Conservation (phyloP, 768 basidiomycete species). For the Boletus rufocinnamomeus region DNA sequence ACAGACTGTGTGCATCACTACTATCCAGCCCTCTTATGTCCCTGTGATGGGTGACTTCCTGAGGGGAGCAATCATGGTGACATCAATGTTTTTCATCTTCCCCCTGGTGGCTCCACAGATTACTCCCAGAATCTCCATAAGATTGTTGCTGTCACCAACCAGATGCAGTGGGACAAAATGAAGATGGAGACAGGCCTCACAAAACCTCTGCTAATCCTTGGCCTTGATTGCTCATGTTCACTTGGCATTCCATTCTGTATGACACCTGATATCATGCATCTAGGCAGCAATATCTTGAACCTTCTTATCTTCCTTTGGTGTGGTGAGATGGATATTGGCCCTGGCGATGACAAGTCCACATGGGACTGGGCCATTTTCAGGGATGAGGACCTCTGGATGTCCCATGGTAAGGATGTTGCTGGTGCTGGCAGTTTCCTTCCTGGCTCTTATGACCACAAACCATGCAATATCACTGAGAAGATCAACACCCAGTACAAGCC, state of each 20-base stretch:
- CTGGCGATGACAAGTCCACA: too few species aligned
- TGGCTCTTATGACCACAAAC: too few species aligned
- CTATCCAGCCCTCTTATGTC: not conserved
- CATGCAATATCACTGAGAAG: too few species aligned
- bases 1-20: not conserved
- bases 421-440: too few species aligned
- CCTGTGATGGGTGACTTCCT: not conserved
- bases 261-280: not conserved
- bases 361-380: too few species aligned
- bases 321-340: too few species aligned
- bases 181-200: not conserved
- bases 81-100: not conserved
- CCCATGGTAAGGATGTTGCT: too few species aligned
- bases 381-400: too few species aligned
- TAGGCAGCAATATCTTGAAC: too few species aligned
- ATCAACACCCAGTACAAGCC: too few species aligned
- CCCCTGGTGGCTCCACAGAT: not conserved
- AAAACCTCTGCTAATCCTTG: not conserved
- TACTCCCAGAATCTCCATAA: not conserved
- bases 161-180: not conserved
- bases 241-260: not conserved
- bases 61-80: not conserved
- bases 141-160: not conserved
- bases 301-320: too few species aligned
- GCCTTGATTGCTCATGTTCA: not conserved